Conservation (phyloP, 768 basidiomycete genomes). For the Candolleomyces eurysporus region DNA sequence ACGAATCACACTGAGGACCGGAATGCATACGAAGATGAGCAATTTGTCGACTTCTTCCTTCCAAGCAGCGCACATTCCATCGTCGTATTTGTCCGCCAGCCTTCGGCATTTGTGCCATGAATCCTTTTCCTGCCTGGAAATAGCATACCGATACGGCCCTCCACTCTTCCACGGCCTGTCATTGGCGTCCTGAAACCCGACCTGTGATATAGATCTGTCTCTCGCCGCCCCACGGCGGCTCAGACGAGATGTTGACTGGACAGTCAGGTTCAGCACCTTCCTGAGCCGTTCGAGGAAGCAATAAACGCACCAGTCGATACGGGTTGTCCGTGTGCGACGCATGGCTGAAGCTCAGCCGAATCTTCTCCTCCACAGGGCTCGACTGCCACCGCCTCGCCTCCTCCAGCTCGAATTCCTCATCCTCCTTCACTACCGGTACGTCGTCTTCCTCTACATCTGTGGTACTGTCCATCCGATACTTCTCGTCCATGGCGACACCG, state of each 20-base stretch:
- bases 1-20: not conserved
- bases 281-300: not conserved
- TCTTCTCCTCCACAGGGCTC: slow-evolving; percentile 1
- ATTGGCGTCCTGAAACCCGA: not conserved
- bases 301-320: not conserved
- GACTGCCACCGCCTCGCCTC: not conserved
- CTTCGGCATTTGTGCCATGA: slow-evolving; percentile 25
- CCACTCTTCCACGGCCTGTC: slow-evolving; percentile 18
- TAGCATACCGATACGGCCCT: slow-evolving; percentile 14
- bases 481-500: not conserved
- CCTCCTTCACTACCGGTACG: not conserved
- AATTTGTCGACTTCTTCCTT: slow-evolving; percentile 28
- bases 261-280: too few species aligned
- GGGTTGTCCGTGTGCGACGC: not conserved
- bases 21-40: slow-evolving; percentile 28
- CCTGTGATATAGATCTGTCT: not conserved
- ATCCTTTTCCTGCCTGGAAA: slow-evolving; percentile 17
- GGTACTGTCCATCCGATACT: slow-evolving; percentile 2
- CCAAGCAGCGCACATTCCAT: slow-evolving; percentile 30
- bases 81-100: slow-evolving; percentile 21
- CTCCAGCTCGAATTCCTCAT: not conserved
- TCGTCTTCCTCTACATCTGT: slow-evolving; percentile 1
- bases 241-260: not conserved
- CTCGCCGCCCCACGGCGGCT: not conserved
- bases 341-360: not conserved